Evolutionary conservation across 352 stramenopile species (phyloP), one percentile per base, ranked within the genome.

Genomic region (Pythium volutum): DNA sequence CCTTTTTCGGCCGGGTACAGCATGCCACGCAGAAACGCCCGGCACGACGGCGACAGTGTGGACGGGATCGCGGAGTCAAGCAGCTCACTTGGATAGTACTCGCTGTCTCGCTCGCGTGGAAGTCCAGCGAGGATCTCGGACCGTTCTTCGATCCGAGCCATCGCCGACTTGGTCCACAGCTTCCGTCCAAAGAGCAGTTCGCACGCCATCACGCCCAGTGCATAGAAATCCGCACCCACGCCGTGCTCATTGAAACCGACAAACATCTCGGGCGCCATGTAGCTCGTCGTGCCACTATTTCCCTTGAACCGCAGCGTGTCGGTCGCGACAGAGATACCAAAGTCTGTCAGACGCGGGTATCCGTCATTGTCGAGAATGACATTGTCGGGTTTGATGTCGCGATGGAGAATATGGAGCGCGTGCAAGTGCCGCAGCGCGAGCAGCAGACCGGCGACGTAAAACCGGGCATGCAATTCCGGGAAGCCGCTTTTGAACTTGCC

Each of bases 371-470:
- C 83, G 1, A 95, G 73, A 31, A 96, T 87, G 20, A 96, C 76
- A 55, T 96, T 96, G 53, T 93, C 87, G 15, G 83, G 85, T 50
- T 96, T 94, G 33, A 96, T 69, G 41, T 96, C 87, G 9, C 85
- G 81, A 61, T 94, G 85, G 22, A 96, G 60, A 52, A 96, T 83
- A 26, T 68, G 62, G 22, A 83, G 69, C 4, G 56, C 53, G 53
- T 94, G 84, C 33, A 96, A 60, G 59, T 89, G 86, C 53, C 85
- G 70, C 29, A 93, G 76, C 39, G 79, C 86, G 8, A 85, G 64
- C 22, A 88, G 57, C 11, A 85, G 56, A 4, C 81, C 81, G 1
- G 79, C 83, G 0, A 81, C 62, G 54, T 91, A 92, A 46, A 91
- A 94, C 31, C 66, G 70, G 20, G 66, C 70, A 36, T 84, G 63